A percentile compares a stretch with the other conserved stretches of the same genome.
phyloP scores from a whole-genome alignment of 139 green algal genomes.

The Nannochloris sp. region DNA sequence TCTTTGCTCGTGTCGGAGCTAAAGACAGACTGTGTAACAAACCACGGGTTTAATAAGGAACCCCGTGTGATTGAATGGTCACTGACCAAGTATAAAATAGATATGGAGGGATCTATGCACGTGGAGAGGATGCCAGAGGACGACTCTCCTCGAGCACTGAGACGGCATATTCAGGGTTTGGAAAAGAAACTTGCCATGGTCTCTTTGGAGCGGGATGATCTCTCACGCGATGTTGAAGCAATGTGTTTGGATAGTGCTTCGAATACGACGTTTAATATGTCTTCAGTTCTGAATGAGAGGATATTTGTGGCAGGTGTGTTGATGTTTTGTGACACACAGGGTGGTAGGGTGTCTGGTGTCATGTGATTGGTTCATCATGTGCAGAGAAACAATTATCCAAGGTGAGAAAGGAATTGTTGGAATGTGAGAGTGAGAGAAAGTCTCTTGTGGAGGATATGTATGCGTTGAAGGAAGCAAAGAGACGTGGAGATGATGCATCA shows the following conservation, averaged over 20 bases:
- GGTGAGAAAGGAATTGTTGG: not conserved
- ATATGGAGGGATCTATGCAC: too few relatives aligned
- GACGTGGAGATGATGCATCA: not conserved
- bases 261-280: slow-evolving; percentile 14
- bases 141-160: not conserved
- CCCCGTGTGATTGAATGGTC: too few relatives aligned
- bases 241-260: slow-evolving; percentile 11
- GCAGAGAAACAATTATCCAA: slow-evolving; percentile 13
- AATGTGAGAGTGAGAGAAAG: not conserved
- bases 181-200: slow-evolving; percentile 1
- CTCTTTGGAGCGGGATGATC: slow-evolving; percentile 8
- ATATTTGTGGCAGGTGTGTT: slow-evolving; percentile 11
- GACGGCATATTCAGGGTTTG: slow-evolving; percentile 8
- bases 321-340: not conserved
- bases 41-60: too few relatives aligned
- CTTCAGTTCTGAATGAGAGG: slow-evolving; percentile 8
- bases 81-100: too few relatives aligned
- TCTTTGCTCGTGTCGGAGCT: too few relatives aligned
- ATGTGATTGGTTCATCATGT: not conserved
- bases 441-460: slow-evolving; percentile 4
- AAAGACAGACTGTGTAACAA: too few relatives aligned
- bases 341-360: not conserved
- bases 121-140: not conserved
- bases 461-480: slow-evolving; percentile 6
- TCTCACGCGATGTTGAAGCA: slow-evolving; percentile 12